Conservation (phyloP, 345 rosid species). For the Viola odorata region DNA sequence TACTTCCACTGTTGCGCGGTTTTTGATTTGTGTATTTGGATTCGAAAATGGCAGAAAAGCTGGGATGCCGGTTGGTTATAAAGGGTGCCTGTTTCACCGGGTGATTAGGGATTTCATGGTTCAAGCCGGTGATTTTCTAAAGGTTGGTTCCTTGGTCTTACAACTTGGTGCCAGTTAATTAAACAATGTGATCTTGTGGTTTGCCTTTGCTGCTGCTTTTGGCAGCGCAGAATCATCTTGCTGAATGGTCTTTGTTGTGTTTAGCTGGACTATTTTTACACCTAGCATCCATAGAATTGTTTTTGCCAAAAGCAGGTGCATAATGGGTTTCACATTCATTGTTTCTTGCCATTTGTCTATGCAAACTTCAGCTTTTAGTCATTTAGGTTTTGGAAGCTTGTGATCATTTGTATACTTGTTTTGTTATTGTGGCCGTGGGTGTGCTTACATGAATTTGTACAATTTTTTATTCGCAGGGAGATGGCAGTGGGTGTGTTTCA, state of each 20-base stretch:
- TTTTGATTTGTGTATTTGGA: background rate
- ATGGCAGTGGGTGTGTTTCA: constrained; percentile 88
- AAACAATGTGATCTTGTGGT: background rate
- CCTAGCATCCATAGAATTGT: no score
- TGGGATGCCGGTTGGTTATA: constrained; percentile 87
- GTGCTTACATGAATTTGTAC: background rate
- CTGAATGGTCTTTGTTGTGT: no score
- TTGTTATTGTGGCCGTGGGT: background rate
- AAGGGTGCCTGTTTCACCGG: constrained; percentile 89
- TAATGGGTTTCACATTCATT: background rate
- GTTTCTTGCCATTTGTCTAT: background rate
- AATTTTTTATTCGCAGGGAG: constrained; percentile 51
- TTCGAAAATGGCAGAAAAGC: constrained; percentile 55
- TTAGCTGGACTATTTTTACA: no score
- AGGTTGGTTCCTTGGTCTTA: constrained; percentile 37
- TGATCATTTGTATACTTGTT: background rate
- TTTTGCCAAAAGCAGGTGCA: no score
- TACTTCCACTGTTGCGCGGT: no score
- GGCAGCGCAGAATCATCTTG: no score
- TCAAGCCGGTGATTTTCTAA: constrained; percentile 91
- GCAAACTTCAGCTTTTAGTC: background rate
- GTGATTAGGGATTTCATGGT: constrained; percentile 96
- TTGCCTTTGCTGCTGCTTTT: no score
- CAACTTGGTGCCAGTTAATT: no score
- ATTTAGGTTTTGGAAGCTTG: background rate